Evolutionary conservation across 2,329 filamentous ascomycete species (phyloP).

Genomic region (Arthrobotrys megalospora): DNA sequence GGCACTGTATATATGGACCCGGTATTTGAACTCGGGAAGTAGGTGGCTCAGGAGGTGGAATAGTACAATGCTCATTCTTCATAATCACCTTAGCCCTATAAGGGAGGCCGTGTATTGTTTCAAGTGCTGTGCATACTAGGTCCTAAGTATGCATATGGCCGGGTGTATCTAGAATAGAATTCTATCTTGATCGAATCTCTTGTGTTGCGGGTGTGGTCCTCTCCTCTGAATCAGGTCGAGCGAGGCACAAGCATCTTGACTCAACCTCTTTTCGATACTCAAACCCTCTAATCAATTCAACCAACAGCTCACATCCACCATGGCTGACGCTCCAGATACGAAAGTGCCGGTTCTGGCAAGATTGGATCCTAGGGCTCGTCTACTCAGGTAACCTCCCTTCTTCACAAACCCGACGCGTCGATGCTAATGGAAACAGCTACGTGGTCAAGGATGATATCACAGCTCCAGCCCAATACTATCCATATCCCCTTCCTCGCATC

Average conservation of each 20-base stretch:
- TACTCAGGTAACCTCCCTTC: conserved; percentile 31
- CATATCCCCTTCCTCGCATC: conserved; percentile 23
- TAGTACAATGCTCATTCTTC: too few relatives aligned
- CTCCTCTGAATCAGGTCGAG: background rate
- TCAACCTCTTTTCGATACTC: background rate
- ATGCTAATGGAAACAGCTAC: conserved; percentile 33
- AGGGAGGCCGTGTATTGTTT: too few relatives aligned
- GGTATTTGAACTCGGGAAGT: background rate
- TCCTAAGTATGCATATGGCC: too few relatives aligned
- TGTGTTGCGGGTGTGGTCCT: background rate
- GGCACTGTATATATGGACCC: background rate
- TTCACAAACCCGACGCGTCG: conserved; percentile 12
- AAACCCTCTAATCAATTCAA: background rate
- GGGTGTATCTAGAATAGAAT: too few relatives aligned
- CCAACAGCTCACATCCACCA: background rate
- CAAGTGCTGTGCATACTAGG: too few relatives aligned
- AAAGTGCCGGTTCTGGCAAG: conserved; percentile 25
- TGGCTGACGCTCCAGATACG: conserved; percentile 31
- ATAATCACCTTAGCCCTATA: too few relatives aligned
- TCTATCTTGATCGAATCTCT: too few relatives aligned
- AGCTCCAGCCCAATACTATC: conserved; percentile 43
- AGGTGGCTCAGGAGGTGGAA: background rate
- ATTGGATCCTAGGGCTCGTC: conserved; percentile 27
- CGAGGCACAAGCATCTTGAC: background rate
- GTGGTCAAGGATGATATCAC: conserved; percentile 43